Base-by-base conservation (phyloP, 2,329 filamentous ascomycete species). In the Hirsutella minnesotensis region DNA sequence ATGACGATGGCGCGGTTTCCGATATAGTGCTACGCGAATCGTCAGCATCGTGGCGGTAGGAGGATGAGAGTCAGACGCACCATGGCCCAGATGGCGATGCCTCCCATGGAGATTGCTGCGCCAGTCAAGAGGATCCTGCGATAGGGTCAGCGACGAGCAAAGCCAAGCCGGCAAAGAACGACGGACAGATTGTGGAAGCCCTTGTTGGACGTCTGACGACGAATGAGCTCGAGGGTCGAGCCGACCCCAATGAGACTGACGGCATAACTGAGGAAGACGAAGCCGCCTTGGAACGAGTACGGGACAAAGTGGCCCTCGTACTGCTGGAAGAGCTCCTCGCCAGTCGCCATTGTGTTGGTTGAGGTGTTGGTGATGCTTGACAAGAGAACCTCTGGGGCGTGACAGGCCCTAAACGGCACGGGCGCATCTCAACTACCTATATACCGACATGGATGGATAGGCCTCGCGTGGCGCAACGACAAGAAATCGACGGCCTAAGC, bases 181-280 rank as follows among this genome's bases (percentile, higher is more conserved):
- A 38, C 69, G 43, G 70, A 83, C 81, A 83, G 78, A 54, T 86
- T 87, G 56, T 79, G 78, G 42, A 74, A 58, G 9, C 83, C 83
- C 55, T 75, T 77, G 43, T 73, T 73, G 2, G 82, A 79, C 1
- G 83, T 87, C 51, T 85, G 72, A 45, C 85, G 70, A 56, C 92
- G 84, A 41, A 95, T 78, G 45, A 94, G 67, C 60, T 94, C 88
- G 27, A 94, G 69, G 0, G 87, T 89, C 3, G 86, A 86, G 40
- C 78, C 72, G 40, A 85, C 81, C 48, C 88, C 88, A 49, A 87
- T 73, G 30, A 86, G 68, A 54, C 86, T 90, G 53, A 87, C 84
- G 50, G 85, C 67, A 48, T 84, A 77, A 55, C 86, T 92, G 50
- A 86, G 69, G 21, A 81, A 70, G 10, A 90, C 72, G 51, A 84